These are phyloP conservation scores for Durusdinium trenchii DNA, from an alignment of 73 alveolate species.

Conservation along the genomic window DNA sequence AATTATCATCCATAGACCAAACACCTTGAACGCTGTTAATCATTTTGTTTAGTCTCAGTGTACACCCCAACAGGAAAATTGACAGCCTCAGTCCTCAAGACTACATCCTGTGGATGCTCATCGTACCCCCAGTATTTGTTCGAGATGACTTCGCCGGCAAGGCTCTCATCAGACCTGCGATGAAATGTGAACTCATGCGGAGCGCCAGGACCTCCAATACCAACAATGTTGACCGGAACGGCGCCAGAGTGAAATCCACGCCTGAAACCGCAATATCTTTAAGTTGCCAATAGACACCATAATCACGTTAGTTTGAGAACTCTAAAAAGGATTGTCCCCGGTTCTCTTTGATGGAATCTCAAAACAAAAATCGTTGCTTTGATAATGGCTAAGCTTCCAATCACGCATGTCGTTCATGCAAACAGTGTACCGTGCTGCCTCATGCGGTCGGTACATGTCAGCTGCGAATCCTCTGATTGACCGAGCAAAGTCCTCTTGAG, in stretches of 20 bases:
- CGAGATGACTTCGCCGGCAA: neutral
- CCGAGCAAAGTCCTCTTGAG: neutral
- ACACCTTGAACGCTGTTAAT: too few relatives aligned
- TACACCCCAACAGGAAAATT: too few relatives aligned
- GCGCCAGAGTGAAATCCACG: neutral
- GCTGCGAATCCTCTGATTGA: neutral
- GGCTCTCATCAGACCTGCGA: neutral
- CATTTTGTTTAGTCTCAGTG: too few relatives aligned
- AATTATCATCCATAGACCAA: too few relatives aligned
- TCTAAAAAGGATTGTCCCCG: neutral
- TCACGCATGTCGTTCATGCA: neutral
- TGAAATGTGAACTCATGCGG: slow-evolving; percentile 17
- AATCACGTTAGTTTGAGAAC: neutral
- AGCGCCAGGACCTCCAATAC: slow-evolving; percentile 70
- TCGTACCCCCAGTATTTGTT: neutral
- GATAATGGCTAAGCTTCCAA: neutral
- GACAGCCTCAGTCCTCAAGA: slow-evolving; percentile 17
- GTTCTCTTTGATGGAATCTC: neutral
- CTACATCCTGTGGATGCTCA: neutral
- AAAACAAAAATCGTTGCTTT: too few relatives aligned
- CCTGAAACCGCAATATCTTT: neutral
- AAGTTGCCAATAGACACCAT: too few relatives aligned
- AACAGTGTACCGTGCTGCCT: neutral
- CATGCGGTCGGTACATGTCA: neutral
- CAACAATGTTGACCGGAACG: slow-evolving; percentile 1